Base-by-base conservation (phyloP, 108 stramenopile genomes). In the Bacterosira constricta region DNA sequence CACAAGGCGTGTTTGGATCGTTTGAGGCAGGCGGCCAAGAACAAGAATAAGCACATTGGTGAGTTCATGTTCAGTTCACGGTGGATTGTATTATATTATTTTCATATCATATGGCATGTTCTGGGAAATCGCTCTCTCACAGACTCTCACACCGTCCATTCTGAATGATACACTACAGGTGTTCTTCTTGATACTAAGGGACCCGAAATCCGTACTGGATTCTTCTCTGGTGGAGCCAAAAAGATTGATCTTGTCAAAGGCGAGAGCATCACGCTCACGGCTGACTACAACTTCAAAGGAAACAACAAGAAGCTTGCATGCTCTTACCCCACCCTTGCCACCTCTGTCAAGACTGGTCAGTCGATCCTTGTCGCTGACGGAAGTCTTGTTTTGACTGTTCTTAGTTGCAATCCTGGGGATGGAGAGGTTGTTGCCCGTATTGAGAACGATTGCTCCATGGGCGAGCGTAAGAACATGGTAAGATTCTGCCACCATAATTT, bases 311-410 rank as follows among this genome's bases (percentile, higher is more conserved):
- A 96, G 73, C 80, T 99, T 41, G 96, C 97, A 6, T 98, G 97
- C 84, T 96, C 96, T 18, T 99, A 99, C 82, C 31, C 79, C 47
- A 67, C 75, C 11, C 85, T 99, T 56, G 90, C 96, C 56, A 86
- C 79, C 11, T 86, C 87, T 41, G 97, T 98, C 34, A 84, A 81
- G 25, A 82, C 90, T 17, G 99, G 98, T 13, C 85, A 94, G 66
- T 57, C 82, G 10, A 98, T 99, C 75, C 85, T 99, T 35, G 87
- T 94, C 30, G 99, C 98, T 29, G 99, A 99, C 79, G 99, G 99
- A 21, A 84, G 91, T 50, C 77, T 96, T 8, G 88, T 91, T 10
- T 86, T 99, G 52, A 93, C 84, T 15, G 99, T 99, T 36, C 67
- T 87, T 30, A 85, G 87, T 27, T 73, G 81, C 56, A 82, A 86